Evolutionary conservation across 2,329 filamentous ascomycete species (phyloP), one percentile per base, ranked within the genome.

Genomic region (Neocatenulostroma microsporum): DNA sequence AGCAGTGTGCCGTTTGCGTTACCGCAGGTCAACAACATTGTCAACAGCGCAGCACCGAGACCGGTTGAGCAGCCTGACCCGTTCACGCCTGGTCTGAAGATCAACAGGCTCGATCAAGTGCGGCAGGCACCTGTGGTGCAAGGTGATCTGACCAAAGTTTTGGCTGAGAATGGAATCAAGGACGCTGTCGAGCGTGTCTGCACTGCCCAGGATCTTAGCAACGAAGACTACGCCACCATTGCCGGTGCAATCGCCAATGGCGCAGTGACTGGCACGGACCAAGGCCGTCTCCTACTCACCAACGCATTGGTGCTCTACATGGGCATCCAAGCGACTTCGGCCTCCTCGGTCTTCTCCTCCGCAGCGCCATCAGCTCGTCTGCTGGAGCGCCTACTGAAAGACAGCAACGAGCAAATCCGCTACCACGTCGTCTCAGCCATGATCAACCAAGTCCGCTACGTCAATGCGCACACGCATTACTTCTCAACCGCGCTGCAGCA

Each of bases 391-490:
- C 71, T 37, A n/a, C 74, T 84, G 8, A 80, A 82, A 50, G 82
- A 83, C 43, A 69, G 93, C 25, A 70, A 74, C 25, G 75, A 84
- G 1, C 85, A 93, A 61, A 78, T 80, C 15, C 80, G 88, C 36
- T 94, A 94, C 65, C 84, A 85, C 57, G 69, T 98, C 40, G 64
- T 96, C 39, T 79, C 74, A 49, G 84, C 84, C 47, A 85, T 98
- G 56, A 75, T 85, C 39, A 94, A 96, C 61, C 88, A 96, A 63
- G 74, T 98, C 32, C 83, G 91, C 42, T 94, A 82, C 59, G 86
- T 88, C 9, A 94, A 87, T 56, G 79, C 80, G 32, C 80, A 93
- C 55, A 98, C 91, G 10, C 82, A 88, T 55, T 98, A 91, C 66
- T 98, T 94, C 66, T 88, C 80, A 56, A 84, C 87, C 53, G 75